Percentiles rank a stretch among this genome's conserved stretches.
Conservation (phyloP, 2,329 filamentous ascomycete species). For the Cercospora zeina region DNA sequence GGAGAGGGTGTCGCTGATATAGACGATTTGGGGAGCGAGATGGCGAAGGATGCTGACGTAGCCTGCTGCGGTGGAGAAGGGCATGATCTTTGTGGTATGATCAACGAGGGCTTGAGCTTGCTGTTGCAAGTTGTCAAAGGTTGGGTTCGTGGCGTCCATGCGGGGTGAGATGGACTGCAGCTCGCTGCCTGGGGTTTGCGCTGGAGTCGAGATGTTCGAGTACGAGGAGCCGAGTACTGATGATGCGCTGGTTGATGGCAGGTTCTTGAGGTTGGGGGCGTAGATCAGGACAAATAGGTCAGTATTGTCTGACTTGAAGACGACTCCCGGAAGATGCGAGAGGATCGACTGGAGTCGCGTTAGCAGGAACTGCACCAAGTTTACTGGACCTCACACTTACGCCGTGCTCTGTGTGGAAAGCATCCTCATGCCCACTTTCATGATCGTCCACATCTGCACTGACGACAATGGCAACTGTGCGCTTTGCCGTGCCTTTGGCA, state of each 20-base stretch:
- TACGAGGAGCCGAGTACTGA: slow-evolving; percentile 76
- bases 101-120: slow-evolving; percentile 79
- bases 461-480: slow-evolving; percentile 83
- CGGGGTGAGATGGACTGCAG: slow-evolving; percentile 47
- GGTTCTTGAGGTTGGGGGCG: slow-evolving; percentile 65
- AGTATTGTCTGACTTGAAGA: slow-evolving; percentile 69
- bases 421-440: slow-evolving; percentile 57
- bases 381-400: slow-evolving; percentile 56
- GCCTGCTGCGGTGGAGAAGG: slow-evolving; percentile 80
- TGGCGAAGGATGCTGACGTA: slow-evolving; percentile 86
- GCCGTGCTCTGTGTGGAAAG: slow-evolving; percentile 70
- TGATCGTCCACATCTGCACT: slow-evolving; percentile 68
- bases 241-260: slow-evolving; percentile 48
- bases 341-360: slow-evolving; percentile 60
- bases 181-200: slow-evolving; percentile 64
- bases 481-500: slow-evolving; percentile 46
- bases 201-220: slow-evolving; percentile 75
- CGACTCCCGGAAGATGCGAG: slow-evolving; percentile 78
- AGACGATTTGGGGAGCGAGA: slow-evolving; percentile 79
- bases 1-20: slow-evolving; percentile 69
- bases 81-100: slow-evolving; percentile 81
- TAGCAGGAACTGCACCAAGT: slow-evolving; percentile 25
- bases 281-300: slow-evolving; percentile 90
- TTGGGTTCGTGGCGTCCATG: slow-evolving; percentile 40
- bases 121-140: slow-evolving; percentile 74